Percentiles rank a stretch among this genome's conserved stretches.
phyloP scores from a whole-genome alignment of 1,284 basidiomycete species.

The Xerocomus subilludens region DNA sequence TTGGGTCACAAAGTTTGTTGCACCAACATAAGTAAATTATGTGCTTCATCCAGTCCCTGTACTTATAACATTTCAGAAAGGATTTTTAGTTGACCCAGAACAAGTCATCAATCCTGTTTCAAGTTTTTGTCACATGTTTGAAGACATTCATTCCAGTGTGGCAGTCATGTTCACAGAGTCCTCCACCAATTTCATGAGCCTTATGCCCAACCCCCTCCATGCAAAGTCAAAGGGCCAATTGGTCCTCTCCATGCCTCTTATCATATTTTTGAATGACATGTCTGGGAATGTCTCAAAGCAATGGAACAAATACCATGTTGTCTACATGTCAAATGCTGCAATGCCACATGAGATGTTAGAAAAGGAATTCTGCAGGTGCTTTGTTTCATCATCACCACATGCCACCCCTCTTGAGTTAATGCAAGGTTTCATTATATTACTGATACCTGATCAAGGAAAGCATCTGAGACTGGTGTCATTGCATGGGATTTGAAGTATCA shows the following conservation, averaged over 20 bases:
- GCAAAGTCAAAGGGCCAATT: background rate
- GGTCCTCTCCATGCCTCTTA: background rate
- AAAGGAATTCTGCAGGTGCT: background rate
- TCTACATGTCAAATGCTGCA: background rate
- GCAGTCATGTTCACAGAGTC: no score
- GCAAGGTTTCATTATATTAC: background rate
- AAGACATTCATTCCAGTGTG: no score
- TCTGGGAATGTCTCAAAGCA: background rate
- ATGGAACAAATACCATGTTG: background rate
- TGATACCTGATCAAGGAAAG: background rate
- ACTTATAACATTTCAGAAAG: conserved; percentile 29
- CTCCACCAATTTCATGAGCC: no score
- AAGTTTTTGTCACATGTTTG: conserved; percentile 8
- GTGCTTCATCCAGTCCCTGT: no score
- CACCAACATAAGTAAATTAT: no score
- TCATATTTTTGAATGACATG: background rate
- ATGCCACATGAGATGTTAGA: background rate
- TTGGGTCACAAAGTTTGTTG: conserved; percentile 16
- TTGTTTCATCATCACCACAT: background rate
- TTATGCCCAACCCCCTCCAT: no score
- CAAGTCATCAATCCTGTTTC: conserved; percentile 18
- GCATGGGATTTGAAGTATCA: conserved; percentile 42
- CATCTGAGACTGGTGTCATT: background rate
- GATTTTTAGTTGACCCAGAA: conserved; percentile 30
- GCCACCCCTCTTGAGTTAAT: background rate